A percentile compares a stretch with the other conserved stretches of the same genome.
Evolutionary conservation across 169 alveolate genomes (phyloP).

Genomic region (Plasmodium berghei): DNA sequence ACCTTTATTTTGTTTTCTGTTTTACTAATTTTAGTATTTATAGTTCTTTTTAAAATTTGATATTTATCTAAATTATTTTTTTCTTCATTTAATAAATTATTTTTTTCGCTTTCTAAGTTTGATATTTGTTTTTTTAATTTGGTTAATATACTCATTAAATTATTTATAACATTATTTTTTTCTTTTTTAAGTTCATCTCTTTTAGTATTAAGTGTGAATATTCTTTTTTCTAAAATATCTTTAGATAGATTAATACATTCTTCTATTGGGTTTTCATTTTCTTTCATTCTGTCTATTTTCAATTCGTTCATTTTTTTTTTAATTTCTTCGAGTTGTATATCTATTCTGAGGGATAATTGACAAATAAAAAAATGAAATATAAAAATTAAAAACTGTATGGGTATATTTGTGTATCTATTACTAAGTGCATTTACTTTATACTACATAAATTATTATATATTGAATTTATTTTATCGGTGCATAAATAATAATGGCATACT

Average conservation of each 20-base stretch:
- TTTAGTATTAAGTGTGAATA: constrained; percentile 35
- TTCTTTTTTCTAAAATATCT: constrained; percentile 36
- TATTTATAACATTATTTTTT: constrained; percentile 52
- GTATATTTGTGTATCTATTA: no score
- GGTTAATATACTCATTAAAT: not conserved
- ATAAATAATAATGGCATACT: not conserved
- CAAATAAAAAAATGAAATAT: not conserved
- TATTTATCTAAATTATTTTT: constrained; percentile 30
- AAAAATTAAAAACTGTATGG: not conserved
- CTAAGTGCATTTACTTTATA: no score
- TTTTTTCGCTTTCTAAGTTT: constrained; percentile 41
- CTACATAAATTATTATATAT: no score
- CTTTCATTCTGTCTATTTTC: constrained; percentile 29
- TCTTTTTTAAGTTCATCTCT: constrained; percentile 62
- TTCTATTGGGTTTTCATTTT: constrained; percentile 1
- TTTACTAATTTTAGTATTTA: constrained; percentile 27
- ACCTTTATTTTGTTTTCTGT: constrained; percentile 7
- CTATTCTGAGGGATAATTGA: constrained; percentile 5
- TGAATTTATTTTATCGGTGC: no score
- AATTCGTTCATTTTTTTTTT: constrained; percentile 55
- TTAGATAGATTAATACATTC: constrained; percentile 13
- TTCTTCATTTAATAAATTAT: constrained; percentile 44
- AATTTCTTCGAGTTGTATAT: constrained; percentile 31
- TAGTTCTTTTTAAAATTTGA: constrained; percentile 46
- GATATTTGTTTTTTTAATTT: constrained; percentile 56